phyloP scores from a whole-genome alignment of 805 yeast genomes.

The Wickerhamia fluorescens region DNA sequence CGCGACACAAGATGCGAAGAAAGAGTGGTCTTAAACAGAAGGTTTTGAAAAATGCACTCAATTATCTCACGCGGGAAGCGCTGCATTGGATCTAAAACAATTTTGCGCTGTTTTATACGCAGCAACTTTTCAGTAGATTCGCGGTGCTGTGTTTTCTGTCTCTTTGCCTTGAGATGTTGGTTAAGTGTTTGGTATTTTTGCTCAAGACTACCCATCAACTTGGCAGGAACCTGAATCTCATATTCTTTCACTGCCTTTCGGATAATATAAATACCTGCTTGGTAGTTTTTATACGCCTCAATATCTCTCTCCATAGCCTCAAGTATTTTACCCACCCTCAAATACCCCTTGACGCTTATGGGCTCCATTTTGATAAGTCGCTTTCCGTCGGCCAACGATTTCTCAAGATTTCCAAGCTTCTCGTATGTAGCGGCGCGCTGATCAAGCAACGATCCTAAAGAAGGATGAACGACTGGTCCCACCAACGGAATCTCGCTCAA shows the following conservation, averaged over 20 bases:
- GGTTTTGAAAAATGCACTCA: constrained; percentile 15
- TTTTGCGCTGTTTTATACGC: constrained; percentile 5
- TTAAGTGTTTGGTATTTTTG: constrained; percentile 17
- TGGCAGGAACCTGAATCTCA: constrained; percentile 22
- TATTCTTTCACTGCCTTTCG: constrained; percentile 21
- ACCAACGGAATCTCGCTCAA: constrained; percentile 19
- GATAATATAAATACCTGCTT: constrained; percentile 32
- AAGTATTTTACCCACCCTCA: constrained; percentile 36
- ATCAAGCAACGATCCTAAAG: constrained; percentile 31
- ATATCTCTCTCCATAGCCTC: constrained; percentile 13
- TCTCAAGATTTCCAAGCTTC: constrained; percentile 23
- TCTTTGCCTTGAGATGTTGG: constrained; percentile 12
- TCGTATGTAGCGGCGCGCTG: constrained; percentile 45
- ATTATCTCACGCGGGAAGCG: constrained; percentile 26
- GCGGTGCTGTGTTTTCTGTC: too few relatives aligned
- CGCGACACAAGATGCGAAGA: constrained; percentile 26
- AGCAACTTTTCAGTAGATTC: constrained; percentile 2
- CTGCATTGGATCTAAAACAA: constrained; percentile 18
- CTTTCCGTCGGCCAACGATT: constrained; percentile 34
- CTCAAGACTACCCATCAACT: constrained; percentile 21
- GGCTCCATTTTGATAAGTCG: constrained; percentile 33
- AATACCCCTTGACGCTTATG: constrained; percentile 42
- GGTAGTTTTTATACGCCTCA: constrained; percentile 31
- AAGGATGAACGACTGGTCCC: constrained; percentile 30
- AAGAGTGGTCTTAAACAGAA: constrained; percentile 16